Base-by-base conservation (phyloP, 1,139 yeast genomes). In the Zygosaccharomyces sapae region DNA sequence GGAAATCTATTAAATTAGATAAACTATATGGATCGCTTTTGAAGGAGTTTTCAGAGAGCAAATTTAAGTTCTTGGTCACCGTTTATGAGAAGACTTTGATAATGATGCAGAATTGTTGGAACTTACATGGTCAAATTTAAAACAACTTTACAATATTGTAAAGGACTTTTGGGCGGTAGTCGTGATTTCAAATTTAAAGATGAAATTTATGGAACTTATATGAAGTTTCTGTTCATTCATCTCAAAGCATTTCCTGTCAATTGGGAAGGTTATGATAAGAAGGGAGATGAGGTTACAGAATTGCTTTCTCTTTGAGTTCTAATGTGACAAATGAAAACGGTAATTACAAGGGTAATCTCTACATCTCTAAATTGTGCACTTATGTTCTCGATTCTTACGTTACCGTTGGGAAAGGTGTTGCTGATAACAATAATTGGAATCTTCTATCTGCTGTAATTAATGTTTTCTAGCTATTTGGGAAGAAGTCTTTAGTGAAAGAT, bases 401-500 rank as follows among this genome's bases (percentile, higher is more conserved):
- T 19, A 33, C 43, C 10, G 9, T 10, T 12, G 34, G 41, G 3
- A 29, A 13, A 9, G 41, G 34, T 13, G 34, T 22, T 6, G 8
- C 5, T 6, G 7, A 22, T 5, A 7, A 6, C 7, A 6, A 22
- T 3, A 35, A 30, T 8, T 33, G 42, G 38, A 19, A 13, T 16
- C 36, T 51, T n/a, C 53, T 55, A 0, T 47, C 47, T 5, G 39
- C 48, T 4, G 54, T 75, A 38, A 61, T 70, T 6, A 63, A 64
- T 3, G 66, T 74, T 24, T 77, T 30, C 57, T 65, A 2, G 63
- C 64, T 0, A 69, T 83, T 18, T 86, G 95, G 94, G 68, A 68
- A 5, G 74, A 74, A 22, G 59, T 87, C 19, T 72, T 73, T n/a
- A 73, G 77, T 1, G 82, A 81, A 8, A 71, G 95, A 47, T 70